Percentiles rank a stretch among this genome's conserved stretches.
Evolutionary conservation across 2,329 filamentous ascomycete species (phyloP).

Genomic region (Fusarium coffeatum): DNA sequence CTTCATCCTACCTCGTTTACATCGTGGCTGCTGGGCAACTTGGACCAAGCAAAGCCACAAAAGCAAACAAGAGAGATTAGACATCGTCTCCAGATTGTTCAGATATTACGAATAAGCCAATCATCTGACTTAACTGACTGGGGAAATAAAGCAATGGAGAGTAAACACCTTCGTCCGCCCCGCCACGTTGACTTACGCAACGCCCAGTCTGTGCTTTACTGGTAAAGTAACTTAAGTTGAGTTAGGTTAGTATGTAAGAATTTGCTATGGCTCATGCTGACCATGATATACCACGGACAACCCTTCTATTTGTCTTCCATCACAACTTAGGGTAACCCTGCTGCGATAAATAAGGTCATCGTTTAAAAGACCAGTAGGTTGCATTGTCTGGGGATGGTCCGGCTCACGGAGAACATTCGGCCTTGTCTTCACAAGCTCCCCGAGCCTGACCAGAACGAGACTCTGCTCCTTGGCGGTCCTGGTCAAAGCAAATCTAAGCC

Average conservation of each 20-base stretch:
- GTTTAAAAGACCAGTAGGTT: not conserved
- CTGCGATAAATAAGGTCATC: not conserved
- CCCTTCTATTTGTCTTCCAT: not conserved
- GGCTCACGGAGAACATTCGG: constrained; percentile 14
- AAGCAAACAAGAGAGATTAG: constrained; percentile 10
- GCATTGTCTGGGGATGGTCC: not conserved
- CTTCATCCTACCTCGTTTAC: not conserved
- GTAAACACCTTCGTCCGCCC: constrained; percentile 11
- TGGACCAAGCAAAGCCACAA: constrained; percentile 13
- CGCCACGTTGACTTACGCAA: constrained; percentile 30
- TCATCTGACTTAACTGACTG: constrained; percentile 3
- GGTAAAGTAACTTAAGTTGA: not conserved
- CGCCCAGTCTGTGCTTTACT: constrained; percentile 21
- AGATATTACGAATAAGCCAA: constrained; percentile 19
- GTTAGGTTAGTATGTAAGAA: not conserved
- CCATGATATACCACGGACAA: not conserved
- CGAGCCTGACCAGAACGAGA: not conserved
- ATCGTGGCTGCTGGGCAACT: constrained; percentile 24
- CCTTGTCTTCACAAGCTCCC: constrained; percentile 6
- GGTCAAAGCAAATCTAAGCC: constrained; percentile 5
- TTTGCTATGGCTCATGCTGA: not conserved
- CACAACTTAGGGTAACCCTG: not conserved
- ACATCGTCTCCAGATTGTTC: not conserved
- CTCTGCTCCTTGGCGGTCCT: constrained; percentile 21
- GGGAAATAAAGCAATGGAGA: not conserved